These are phyloP conservation scores for Panicum hallii DNA, from an alignment of 202 grass and related monocot genomes.

Conservation along the genomic window DNA sequence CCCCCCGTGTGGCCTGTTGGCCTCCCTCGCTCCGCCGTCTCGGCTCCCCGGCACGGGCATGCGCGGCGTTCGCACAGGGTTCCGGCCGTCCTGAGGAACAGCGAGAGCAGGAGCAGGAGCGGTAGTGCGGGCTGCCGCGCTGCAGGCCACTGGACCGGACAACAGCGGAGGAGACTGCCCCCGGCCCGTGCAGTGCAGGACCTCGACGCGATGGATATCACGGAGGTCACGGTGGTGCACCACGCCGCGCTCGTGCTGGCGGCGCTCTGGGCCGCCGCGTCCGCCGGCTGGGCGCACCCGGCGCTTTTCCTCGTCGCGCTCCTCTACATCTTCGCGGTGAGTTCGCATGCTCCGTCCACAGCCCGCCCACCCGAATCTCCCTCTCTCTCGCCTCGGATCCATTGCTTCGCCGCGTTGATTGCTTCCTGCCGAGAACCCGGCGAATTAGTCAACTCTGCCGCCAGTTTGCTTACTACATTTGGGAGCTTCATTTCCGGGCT, in stretches of 20 bases:
- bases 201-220: constrained; percentile 59
- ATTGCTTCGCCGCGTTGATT: neutral
- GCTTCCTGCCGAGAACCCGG: neutral
- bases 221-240: constrained; percentile 78
- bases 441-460: neutral
- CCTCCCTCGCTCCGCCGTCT: neutral
- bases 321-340: constrained; percentile 79
- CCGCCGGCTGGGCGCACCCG: constrained; percentile 68
- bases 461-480: neutral
- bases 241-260: constrained; percentile 73
- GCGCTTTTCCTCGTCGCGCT: constrained; percentile 64
- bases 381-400: neutral
- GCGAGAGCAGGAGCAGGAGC: neutral
- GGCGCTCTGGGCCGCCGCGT: constrained; percentile 61
- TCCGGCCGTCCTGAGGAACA: neutral
- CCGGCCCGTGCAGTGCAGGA: neutral
- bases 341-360: neutral
- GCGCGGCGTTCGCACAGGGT: neutral
- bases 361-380: neutral
- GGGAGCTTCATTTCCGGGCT: neutral
- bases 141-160: neutral
- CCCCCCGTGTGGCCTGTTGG: neutral
- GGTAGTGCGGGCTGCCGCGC: too few relatives aligned
- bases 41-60: neutral
- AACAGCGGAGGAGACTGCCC: neutral